Evolutionary conservation across 2,329 filamentous ascomycete genomes (phyloP), one percentile per base, ranked within the genome.

Genomic region (Amauroascus niger): DNA sequence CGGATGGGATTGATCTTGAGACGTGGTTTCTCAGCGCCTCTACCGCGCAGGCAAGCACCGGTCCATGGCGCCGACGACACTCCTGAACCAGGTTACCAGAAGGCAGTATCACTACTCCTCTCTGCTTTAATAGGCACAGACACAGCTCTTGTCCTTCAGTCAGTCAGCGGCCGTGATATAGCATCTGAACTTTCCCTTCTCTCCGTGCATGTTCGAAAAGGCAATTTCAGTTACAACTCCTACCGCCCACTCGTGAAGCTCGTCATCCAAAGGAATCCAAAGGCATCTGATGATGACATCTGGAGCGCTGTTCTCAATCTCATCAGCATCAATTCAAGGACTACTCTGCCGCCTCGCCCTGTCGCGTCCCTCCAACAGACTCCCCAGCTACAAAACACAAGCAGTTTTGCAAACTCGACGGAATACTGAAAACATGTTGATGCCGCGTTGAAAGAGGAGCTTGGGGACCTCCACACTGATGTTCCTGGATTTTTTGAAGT

Each of bases 331-430:
- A 24, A 5, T 4, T 46, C 7, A 6, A 46, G 43, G 24, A 55
- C 57, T 18, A 62, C 61, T 6, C 62, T 60, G 16, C 55, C 62
- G 45, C 60, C 60, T 35, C 53, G 54, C 11, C 11, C 47, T 57
- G 28, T 39, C 59, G 16, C 57, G 60, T 40, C 39, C 58, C 39
- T n/a, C n/a, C n/a, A n/a, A n/a, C 59, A 65, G 53, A 67, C 64
- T 1, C 63, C 59, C 13, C 61, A 18, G 44, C 54, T 54, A 3
- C 61, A 59, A 35, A 67, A 61, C 18, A 65, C 61, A 14, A 61
- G 62, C 56, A 62, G 60, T 49, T 60, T 67, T 43, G 59, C 52
- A 14, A 63, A 67, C 55, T 64, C 63, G 9, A 64, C 61, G 6
- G 62, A 67, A 52, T 52, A 62, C 41, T 57, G 60, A 26, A 60